Percentiles rank a stretch among this genome's conserved stretches.
These are phyloP conservation scores for Metschnikowia gruessii DNA, from an alignment of 805 yeast species.

Conservation along the genomic window DNA sequence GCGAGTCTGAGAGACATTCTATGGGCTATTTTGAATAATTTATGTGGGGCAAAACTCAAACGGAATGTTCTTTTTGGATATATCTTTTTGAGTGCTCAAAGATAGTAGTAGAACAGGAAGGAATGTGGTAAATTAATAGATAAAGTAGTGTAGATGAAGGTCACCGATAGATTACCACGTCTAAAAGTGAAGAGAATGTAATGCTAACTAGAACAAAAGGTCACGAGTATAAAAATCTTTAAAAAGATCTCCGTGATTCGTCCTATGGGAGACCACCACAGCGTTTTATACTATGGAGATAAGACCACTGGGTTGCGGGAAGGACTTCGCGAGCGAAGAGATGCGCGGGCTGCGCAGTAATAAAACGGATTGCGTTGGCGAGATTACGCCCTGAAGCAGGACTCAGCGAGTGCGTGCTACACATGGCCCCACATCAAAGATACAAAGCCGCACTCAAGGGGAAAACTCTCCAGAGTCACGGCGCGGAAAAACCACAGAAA, in stretches of 20 bases:
- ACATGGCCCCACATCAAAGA: background rate
- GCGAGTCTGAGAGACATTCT: slow-evolving; percentile 8
- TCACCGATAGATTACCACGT: no score
- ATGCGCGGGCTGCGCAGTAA: slow-evolving; percentile 1
- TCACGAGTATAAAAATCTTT: no score
- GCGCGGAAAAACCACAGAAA: slow-evolving; percentile 2
- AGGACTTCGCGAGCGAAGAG: slow-evolving; percentile 14
- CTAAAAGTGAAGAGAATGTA: no score
- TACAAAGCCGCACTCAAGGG: background rate
- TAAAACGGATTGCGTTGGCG: slow-evolving; percentile 15
- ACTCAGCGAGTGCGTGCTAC: slow-evolving; percentile 11
- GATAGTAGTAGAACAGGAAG: no score
- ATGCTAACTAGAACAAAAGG: no score
- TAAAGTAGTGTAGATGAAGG: no score
- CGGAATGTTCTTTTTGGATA: no score
- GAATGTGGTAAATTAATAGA: no score
- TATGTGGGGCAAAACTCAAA: no score
- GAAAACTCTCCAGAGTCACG: background rate
- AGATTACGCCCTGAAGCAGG: slow-evolving; percentile 9
- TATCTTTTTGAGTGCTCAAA: no score
- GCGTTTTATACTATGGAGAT: slow-evolving; percentile 7
- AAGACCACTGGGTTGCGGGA: slow-evolving; percentile 4
- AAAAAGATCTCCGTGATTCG: background rate
- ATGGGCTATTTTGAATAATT: background rate
- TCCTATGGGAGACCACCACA: background rate